Base-by-base conservation (phyloP, 768 basidiomycete genomes). In the Mycena kentingensis region DNA sequence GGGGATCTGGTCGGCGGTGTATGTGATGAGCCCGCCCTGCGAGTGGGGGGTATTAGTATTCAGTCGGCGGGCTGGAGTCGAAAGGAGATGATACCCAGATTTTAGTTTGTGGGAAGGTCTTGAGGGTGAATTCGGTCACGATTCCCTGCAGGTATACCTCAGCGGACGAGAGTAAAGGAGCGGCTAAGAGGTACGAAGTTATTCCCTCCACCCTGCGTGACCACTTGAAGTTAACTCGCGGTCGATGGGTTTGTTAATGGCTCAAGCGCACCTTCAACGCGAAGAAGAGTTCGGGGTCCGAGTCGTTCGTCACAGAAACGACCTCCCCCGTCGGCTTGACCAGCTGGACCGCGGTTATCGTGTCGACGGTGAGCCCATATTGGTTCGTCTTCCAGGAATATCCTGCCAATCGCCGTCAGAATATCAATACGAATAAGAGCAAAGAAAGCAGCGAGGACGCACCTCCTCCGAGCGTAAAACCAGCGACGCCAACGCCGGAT, bases 381-480 rank as follows among this genome's bases (percentile, higher is more conserved):
- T 85, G 81, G 52, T 86, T 85, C 0, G 81, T 80, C 46, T 75
- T 68, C 78, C 79, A 87, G 12, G 85, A 85, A 58, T 83, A 87
- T 3, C 85, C 57, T 58, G 35, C 21, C 10, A 19, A 13, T 18
- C 26, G 16, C 5, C 5, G 25, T 35, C 12, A 26, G 13, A 11
- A 4, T 29, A 15, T 24, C 26, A 26, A 8, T 5, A 29, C 31
- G 28, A 38, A 18, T 18, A 21, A 41, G 10, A 26, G 10, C 10
- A 27, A 25, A 3, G 37, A 13, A 11, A 13, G 49, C 34, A 24
- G 19, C 18, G 18, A 16, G 45, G 27, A 42, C 68, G 47, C 37
- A 73, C 77, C 83, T 73, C 85, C 84, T 8, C 83, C 83, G 0
- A 86, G 68, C 8, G 72, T 76, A 54, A 83, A 78, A 1, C 84